These are phyloP conservation scores for Centaurea solstitialis DNA, from an alignment of 129 eudicot species.

Conservation along the genomic window DNA sequence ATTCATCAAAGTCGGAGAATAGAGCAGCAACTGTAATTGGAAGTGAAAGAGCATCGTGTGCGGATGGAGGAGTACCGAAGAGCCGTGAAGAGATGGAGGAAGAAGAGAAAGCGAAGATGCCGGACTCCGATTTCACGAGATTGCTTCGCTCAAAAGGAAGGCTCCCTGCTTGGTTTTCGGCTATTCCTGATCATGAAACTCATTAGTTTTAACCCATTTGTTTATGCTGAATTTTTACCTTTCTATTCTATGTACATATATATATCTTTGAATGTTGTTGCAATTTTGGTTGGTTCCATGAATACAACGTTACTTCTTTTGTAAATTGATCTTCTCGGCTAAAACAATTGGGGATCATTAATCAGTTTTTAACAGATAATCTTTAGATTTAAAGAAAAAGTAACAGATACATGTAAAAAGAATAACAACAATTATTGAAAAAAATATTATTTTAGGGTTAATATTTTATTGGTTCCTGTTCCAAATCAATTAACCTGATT, in stretches of 20 bases:
- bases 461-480: too few relatives aligned
- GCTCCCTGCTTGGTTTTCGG: slow-evolving; percentile 45
- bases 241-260: not conserved
- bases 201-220: not conserved
- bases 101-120: slow-evolving; percentile 38
- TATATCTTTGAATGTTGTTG: not conserved
- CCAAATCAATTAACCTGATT: too few relatives aligned
- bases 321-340: not conserved
- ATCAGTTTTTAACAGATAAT: too few relatives aligned
- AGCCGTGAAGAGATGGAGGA: slow-evolving; percentile 39
- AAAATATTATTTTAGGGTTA: too few relatives aligned
- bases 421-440: too few relatives aligned
- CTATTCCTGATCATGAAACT: slow-evolving; percentile 35
- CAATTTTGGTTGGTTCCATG: slow-evolving; percentile 19
- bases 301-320: not conserved
- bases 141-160: slow-evolving; percentile 40
- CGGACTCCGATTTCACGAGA: slow-evolving; percentile 34
- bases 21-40: not conserved
- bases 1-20: not conserved
- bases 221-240: not conserved
- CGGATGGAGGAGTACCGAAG: slow-evolving; percentile 37
- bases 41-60: not conserved
- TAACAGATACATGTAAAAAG: too few relatives aligned
- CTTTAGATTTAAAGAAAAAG: too few relatives aligned
- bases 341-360: not conserved